Evolutionary conservation across 352 stramenopile species (phyloP), one percentile per base, ranked within the genome.

Genomic region (Peronospora belbahrii): DNA sequence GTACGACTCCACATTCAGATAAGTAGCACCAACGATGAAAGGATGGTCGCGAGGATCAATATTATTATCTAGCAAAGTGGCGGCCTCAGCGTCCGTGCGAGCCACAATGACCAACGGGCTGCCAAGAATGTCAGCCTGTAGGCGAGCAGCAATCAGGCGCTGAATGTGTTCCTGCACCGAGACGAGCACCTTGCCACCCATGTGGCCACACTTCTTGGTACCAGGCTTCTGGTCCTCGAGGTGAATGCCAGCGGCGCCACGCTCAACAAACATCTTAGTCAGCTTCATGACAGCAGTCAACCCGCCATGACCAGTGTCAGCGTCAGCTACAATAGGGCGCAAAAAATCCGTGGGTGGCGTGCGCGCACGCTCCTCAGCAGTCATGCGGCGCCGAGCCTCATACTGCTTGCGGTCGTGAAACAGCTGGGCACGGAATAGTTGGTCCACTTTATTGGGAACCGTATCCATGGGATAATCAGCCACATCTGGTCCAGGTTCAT

Each of bases 191-290:
- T 98, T 98, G 38, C 95, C 95, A 22, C 95, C 94, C 94, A 99
- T 98, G 76, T 99, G 96, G 30, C 96, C 96, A 63, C 96, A 99
- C 70, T 99, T 99, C 73, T 99, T 99, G 1, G 94, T 98, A 55
- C 95, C 95, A 4, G 95, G 92, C 67, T 97, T 97, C 75, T 99
- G 96, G 75, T 99, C 96, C 69, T 99, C 96, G 43, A 99, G 90
- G 78, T 99, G 96, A 45, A 99, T 95, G 42, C 94, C 95, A 4
- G 95, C 86, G n/a, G 95, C 96, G 14, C 96, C 96, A 43, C 90
- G 88, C 62, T 99, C 95, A 42, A 98, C 91, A 67, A 98, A 98
- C 65, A 99, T 94, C 74, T 98, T 98, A 28, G 91, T 97, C 18
- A 99, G 65, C 72, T 98, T 98, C 95, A 98, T 98, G 28, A 97